phyloP scores from a whole-genome alignment of 129 eudicot genomes.

The Smallanthus sonchifolius region DNA sequence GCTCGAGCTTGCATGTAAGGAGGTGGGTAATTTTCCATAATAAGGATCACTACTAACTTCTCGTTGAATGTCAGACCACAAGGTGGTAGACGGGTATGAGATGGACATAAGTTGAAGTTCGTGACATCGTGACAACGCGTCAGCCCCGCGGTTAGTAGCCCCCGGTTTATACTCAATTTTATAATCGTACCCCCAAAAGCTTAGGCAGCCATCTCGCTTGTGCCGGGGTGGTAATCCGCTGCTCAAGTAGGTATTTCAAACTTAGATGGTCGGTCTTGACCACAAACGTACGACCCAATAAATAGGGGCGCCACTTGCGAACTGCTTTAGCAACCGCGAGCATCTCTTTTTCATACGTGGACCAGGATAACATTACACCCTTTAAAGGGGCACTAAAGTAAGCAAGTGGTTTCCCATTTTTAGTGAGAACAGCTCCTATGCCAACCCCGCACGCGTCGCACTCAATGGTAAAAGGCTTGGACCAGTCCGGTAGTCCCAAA shows the following conservation, averaged over 20 bases:
- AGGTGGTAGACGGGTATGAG: neutral
- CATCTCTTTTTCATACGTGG: conserved; percentile 1
- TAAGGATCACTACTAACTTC: neutral
- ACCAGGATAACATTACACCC: neutral
- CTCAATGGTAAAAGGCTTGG: neutral
- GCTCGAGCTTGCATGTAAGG: neutral
- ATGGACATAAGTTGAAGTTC: neutral
- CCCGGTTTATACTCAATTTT: conserved; percentile 10
- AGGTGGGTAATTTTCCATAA: neutral
- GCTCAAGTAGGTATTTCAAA: neutral
- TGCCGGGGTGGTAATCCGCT: neutral
- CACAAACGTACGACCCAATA: neutral
- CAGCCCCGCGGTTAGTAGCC: neutral
- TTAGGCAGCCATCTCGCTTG: conserved; percentile 7
- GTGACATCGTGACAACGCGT: neutral
- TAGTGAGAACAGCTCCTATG: neutral
- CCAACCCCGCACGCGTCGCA: conserved; percentile 1
- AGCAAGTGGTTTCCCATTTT: neutral
- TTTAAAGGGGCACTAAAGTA: neutral
- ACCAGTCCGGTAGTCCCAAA: neutral
- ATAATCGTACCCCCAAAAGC: neutral
- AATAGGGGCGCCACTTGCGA: neutral
- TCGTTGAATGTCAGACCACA: neutral
- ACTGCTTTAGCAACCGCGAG: neutral
- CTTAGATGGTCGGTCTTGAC: neutral